Base-by-base conservation (phyloP, 192 early-diverging fungal genomes). In the Thamnidium elegans region DNA sequence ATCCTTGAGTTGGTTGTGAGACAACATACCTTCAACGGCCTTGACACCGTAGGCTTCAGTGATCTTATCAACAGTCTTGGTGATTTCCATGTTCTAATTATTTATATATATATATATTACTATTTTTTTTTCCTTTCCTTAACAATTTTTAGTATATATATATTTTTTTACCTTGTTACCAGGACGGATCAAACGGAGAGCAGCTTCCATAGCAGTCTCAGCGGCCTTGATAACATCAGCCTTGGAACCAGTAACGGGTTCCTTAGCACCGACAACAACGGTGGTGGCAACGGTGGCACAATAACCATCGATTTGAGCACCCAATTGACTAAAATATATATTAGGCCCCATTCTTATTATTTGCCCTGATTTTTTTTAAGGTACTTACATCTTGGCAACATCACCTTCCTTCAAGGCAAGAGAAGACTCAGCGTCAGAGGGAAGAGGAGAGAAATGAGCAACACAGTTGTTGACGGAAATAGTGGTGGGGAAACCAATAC, bases 281-380 rank as follows among this genome's bases (percentile, higher is more conserved):
- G 94, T 96, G 77, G 92, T 86, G 26, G 88, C 94, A 31, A 87
- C 84, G 45, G 87, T 81, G 15, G 92, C 80, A 55, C 89, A 87
- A 62, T 87, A 96, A 58, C 96, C 96, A 72, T 98, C 96, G 50
- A 98, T 84, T 65, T 97, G 94, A 46, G 89, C 89, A 73, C 92
- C 96, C 60, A 94, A 81, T 70, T 92, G 84, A 69, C 86, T 86
- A 1, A 52, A 11, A 44, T 15, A 58, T 39, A n/a, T 21, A 55
- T 44, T 46, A 61, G 23, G 31, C 20, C 5, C 23, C 20, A 21
- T 2, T 44, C 8, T 50, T 43, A n/a, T 26, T 55, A 23, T 43
- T 36, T 51, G 42, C 19, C 10, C 3, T 30, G 13, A 51, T 21
- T 56, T 6, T 60, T 43, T 53, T 13, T 32, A 20, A 20, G 36